Conservation (phyloP, 2,329 filamentous ascomycete species). For the Lasiodiplodia sp. region DNA sequence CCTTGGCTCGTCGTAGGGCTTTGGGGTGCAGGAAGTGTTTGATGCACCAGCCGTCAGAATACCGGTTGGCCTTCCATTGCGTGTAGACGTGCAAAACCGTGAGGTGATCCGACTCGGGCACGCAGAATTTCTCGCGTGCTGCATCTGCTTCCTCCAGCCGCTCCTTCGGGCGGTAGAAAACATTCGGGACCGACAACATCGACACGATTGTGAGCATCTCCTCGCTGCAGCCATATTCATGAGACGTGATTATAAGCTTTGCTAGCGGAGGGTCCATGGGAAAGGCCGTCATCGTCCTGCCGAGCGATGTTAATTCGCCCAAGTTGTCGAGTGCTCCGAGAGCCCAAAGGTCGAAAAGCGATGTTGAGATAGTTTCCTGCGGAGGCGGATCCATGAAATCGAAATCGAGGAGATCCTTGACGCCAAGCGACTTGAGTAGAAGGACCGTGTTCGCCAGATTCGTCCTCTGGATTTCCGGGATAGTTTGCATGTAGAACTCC, state of each 20-base stretch:
- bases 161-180: conserved; percentile 97
- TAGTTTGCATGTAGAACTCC: conserved; percentile 95
- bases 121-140: conserved; percentile 96
- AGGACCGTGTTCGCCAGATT: conserved; percentile 95
- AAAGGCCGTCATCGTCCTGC: conserved; percentile 93
- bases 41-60: conserved; percentile 89
- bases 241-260: conserved; percentile 91
- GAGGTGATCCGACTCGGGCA: conserved; percentile 95
- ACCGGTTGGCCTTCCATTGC: conserved; percentile 92
- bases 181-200: conserved; percentile 95
- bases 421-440: conserved; percentile 90
- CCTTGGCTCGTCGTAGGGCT: conserved; percentile 85
- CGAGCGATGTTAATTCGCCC: conserved; percentile 86
- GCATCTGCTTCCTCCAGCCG: conserved; percentile 95
- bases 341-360: conserved; percentile 96
- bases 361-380: conserved; percentile 96
- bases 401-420: conserved; percentile 93
- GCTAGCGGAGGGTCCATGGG: conserved; percentile 97
- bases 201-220: conserved; percentile 98
- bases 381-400: conserved; percentile 99
- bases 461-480: conserved; percentile 96
- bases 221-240: conserved; percentile 90
- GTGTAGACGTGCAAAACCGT: conserved; percentile 95
- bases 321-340: conserved; percentile 92
- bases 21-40: conserved; percentile 97